phyloP scores from a whole-genome alignment of 2,329 filamentous ascomycete genomes.

The Fusarium napiforme region DNA sequence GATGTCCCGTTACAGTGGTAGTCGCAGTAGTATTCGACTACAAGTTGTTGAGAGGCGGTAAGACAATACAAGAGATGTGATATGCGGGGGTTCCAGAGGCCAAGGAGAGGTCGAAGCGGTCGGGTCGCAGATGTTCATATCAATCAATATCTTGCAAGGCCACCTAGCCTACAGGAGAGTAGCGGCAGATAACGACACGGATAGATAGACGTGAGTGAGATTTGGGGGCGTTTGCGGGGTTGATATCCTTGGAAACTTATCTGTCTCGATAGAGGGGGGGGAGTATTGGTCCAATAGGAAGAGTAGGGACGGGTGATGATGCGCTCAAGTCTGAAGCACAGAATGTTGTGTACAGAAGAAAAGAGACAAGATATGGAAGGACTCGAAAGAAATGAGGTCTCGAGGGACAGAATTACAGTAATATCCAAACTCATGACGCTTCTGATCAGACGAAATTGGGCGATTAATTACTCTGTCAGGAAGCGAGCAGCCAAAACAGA shows the following conservation, averaged over 20 bases:
- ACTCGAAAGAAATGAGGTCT: background rate
- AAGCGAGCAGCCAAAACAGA: conserved; percentile 30
- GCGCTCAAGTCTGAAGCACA: conserved; percentile 20
- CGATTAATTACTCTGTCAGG: conserved; percentile 24
- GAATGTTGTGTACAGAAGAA: conserved; percentile 4
- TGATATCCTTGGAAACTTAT: conserved; percentile 30
- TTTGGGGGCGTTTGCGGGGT: conserved; percentile 33
- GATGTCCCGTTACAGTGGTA: conserved; percentile 5
- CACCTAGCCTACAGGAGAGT: conserved; percentile 2
- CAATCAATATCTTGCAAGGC: background rate
- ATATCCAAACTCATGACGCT: conserved; percentile 18
- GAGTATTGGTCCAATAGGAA: conserved; percentile 13
- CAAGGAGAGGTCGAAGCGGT: conserved; percentile 3
- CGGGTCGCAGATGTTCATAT: background rate
- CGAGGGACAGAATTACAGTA: background rate
- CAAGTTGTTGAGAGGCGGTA: conserved; percentile 17
- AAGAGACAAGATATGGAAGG: background rate
- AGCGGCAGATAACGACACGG: conserved; percentile 18
- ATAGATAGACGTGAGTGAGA: conserved; percentile 26
- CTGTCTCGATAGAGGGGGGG: conserved; percentile 16
- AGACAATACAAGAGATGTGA: conserved; percentile 6
- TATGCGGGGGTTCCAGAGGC: conserved; percentile 5
- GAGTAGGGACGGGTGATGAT: conserved; percentile 16
- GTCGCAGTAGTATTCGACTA: background rate
- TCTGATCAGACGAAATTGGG: conserved; percentile 13